phyloP scores from a whole-genome alignment of 2,329 filamentous ascomycete genomes.

The Calonectria hongkongensis region DNA sequence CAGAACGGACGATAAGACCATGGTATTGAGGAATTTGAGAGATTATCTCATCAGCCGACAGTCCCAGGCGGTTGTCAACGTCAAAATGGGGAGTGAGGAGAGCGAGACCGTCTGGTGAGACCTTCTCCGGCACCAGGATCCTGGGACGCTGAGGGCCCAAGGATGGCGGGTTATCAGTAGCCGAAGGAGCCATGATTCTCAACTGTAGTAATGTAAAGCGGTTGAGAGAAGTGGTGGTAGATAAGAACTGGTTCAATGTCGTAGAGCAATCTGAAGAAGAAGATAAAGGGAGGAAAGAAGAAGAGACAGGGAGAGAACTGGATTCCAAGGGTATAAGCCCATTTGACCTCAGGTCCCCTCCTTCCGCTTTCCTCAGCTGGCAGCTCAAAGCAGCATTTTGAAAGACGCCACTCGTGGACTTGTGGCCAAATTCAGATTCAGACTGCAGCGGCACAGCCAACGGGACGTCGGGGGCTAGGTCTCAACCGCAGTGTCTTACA shows the following conservation, averaged over 20 bases:
- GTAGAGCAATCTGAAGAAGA: conserved; percentile 40
- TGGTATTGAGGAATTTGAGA: conserved; percentile 82
- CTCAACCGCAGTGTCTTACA: conserved; percentile 18
- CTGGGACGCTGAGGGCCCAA: conserved; percentile 56
- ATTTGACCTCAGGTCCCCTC: conserved; percentile 38
- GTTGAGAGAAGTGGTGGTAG: background rate
- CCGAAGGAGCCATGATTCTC: conserved; percentile 54
- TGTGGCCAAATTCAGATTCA: conserved; percentile 34
- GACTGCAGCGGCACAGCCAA: conserved; percentile 14
- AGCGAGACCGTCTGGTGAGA: conserved; percentile 85
- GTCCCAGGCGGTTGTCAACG: conserved; percentile 79
- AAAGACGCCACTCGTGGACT: conserved; percentile 21
- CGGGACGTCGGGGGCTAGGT: conserved; percentile 19
- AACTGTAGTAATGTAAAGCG: background rate
- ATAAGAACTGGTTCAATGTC: background rate
- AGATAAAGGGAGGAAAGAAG: conserved; percentile 13
- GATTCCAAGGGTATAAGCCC: conserved; percentile 42
- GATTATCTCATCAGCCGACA: conserved; percentile 78
- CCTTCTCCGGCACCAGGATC: conserved; percentile 86
- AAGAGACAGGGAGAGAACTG: conserved; percentile 45
- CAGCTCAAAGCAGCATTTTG: conserved; percentile 6
- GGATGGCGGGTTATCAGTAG: conserved; percentile 49
- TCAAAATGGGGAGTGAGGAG: conserved; percentile 80
- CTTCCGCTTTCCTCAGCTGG: conserved; percentile 22
- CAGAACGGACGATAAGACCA: conserved; percentile 86